Percentiles rank a stretch among this genome's conserved stretches.
Conservation (phyloP, 2,329 filamentous ascomycete genomes). For the Herpotrichia juniperi region DNA sequence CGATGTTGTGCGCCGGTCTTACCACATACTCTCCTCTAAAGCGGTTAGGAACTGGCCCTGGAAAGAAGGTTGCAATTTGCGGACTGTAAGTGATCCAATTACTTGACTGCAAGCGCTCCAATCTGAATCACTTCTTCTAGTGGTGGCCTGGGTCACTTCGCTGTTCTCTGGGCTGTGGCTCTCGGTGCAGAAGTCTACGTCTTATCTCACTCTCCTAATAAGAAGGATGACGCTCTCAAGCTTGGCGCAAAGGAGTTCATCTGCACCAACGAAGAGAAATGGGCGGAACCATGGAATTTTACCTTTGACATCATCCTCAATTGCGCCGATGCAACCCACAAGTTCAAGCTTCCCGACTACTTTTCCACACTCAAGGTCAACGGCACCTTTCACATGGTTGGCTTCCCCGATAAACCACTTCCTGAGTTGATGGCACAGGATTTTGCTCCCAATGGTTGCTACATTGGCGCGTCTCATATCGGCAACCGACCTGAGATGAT, state of each 20-base stretch:
- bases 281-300: constrained; percentile 61
- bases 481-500: constrained; percentile 58
- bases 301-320: constrained; percentile 80
- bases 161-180: constrained; percentile 55
- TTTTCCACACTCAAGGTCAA: constrained; percentile 81
- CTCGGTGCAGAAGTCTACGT: constrained; percentile 67
- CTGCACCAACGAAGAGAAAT: constrained; percentile 62
- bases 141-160: constrained; percentile 58
- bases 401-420: constrained; percentile 77
- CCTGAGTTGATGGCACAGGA: constrained; percentile 74
- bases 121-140: constrained; percentile 28
- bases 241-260: constrained; percentile 68
- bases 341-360: constrained; percentile 74
- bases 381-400: constrained; percentile 79
- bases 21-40: constrained; percentile 81
- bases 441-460: constrained; percentile 73
- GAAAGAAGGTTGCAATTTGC: constrained; percentile 79
- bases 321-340: constrained; percentile 71
- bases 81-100: constrained; percentile 58
- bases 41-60: constrained; percentile 74
- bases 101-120: neutral
- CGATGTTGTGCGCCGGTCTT: constrained; percentile 84
- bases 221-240: constrained; percentile 65
- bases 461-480: constrained; percentile 58
- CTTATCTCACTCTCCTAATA: constrained; percentile 64